A percentile compares a stretch with the other conserved stretches of the same genome.
phyloP scores from a whole-genome alignment of 345 rosid genomes.

The Murraya koenigii region DNA sequence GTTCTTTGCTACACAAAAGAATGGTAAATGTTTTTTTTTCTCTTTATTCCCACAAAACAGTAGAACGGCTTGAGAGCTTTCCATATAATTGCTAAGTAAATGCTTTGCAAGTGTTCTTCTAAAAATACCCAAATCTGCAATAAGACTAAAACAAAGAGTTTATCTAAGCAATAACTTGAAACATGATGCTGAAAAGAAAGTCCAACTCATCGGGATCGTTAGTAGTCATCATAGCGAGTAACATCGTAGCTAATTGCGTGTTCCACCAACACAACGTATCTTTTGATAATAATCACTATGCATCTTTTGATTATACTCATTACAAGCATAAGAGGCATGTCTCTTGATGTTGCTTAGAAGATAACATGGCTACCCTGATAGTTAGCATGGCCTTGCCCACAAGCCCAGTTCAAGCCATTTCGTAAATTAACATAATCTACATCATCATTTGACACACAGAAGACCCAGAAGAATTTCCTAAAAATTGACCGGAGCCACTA shows the following conservation, averaged over 20 bases:
- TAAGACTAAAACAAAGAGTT: not conserved
- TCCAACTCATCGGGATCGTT: conserved; percentile 71
- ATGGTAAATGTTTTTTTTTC: too few relatives aligned
- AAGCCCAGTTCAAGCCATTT: conserved; percentile 88
- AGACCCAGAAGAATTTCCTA: conserved; percentile 48
- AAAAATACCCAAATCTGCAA: not conserved
- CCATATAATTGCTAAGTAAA: not conserved
- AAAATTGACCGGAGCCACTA: conserved; percentile 25
- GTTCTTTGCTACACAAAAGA: too few relatives aligned
- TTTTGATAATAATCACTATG: too few relatives aligned
- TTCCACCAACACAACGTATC: conserved; percentile 92
- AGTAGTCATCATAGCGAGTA: conserved; percentile 54
- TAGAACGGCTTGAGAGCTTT: too few relatives aligned
- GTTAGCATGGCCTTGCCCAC: conserved; percentile 88
- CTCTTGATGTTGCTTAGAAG: conserved; percentile 48
- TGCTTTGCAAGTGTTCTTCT: not conserved
- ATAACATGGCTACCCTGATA: conserved; percentile 73
- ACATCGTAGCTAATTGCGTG: conserved; percentile 83
- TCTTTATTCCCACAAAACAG: too few relatives aligned
- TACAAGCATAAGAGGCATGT: conserved; percentile 90
- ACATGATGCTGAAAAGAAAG: conserved; percentile 2
- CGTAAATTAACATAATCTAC: conserved; percentile 66
- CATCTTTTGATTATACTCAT: too few relatives aligned
- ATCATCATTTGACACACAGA: conserved; percentile 76
- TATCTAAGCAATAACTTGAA: not conserved